These are phyloP conservation scores for Arachnomyces sp. DNA, from an alignment of 2,329 filamentous ascomycete genomes.

Conservation along the genomic window DNA sequence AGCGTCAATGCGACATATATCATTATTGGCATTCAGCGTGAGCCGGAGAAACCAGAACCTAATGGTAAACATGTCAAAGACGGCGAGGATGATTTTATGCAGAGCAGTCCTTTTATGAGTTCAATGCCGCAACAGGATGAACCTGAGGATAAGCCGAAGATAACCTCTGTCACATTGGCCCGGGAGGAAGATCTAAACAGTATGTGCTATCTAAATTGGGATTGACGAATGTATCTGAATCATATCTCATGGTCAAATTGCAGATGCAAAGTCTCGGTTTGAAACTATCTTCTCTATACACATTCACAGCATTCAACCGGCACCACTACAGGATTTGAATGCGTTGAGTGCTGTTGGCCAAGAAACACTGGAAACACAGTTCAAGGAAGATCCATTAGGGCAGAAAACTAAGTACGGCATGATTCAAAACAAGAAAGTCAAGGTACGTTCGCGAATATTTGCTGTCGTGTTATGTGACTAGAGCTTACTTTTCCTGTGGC, in stretches of 20 bases:
- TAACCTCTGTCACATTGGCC: constrained; percentile 58
- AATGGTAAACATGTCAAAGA: constrained; percentile 42
- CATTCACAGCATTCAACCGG: constrained; percentile 74
- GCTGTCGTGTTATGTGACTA: background rate
- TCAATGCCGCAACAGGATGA: constrained; percentile 52
- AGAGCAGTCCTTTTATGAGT: constrained; percentile 58
- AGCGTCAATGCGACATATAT: constrained; percentile 91
- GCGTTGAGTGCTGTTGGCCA: constrained; percentile 62
- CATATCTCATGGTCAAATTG: background rate
- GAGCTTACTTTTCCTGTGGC: background rate
- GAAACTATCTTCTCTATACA: constrained; percentile 71
- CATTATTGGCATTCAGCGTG: constrained; percentile 60
- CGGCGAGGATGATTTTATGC: constrained; percentile 61
- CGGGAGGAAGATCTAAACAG: constrained; percentile 66
- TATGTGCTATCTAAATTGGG: constrained; percentile 35
- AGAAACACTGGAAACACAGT: constrained; percentile 51
- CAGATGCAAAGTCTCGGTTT: constrained; percentile 62
- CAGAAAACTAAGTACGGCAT: constrained; percentile 60
- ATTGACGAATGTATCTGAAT: too few species aligned
- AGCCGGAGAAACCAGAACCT: constrained; percentile 22
- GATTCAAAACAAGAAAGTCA: constrained; percentile 65
- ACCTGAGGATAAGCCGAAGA: constrained; percentile 40
- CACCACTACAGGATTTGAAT: constrained; percentile 63
- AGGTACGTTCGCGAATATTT: constrained; percentile 28
- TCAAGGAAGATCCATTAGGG: constrained; percentile 53